Conservation (phyloP, 2,329 filamentous ascomycete genomes). For the Penicillium sp. region DNA sequence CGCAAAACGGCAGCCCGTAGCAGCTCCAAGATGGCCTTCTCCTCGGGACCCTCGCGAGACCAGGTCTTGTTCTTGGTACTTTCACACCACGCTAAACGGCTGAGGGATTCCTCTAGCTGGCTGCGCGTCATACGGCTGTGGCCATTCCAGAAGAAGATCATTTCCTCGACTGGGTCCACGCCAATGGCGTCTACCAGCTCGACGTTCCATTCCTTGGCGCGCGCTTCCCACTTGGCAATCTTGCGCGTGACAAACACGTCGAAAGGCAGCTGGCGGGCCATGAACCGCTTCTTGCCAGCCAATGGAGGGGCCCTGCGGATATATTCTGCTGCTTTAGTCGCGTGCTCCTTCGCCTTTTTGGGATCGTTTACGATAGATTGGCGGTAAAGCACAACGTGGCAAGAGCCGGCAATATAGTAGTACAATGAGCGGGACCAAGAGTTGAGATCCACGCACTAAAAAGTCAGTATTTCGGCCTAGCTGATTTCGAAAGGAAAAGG, state of each 20-base stretch:
- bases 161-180: conserved; percentile 79
- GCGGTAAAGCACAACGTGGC: conserved; percentile 81
- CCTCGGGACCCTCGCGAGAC: conserved; percentile 58
- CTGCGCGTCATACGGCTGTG: conserved; percentile 72
- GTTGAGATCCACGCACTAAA: conserved; percentile 72
- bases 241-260: conserved; percentile 84
- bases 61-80: conserved; percentile 60
- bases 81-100: conserved; percentile 66
- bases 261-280: conserved; percentile 86
- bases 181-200: conserved; percentile 79
- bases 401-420: conserved; percentile 80
- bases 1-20: conserved; percentile 68
- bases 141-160: conserved; percentile 93
- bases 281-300: conserved; percentile 83
- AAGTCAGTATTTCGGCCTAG: background rate
- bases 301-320: conserved; percentile 71
- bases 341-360: conserved; percentile 57
- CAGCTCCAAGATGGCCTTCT: conserved; percentile 66
- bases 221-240: conserved; percentile 81
- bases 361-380: conserved; percentile 33
- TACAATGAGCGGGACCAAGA: conserved; percentile 91
- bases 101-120: conserved; percentile 66
- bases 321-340: conserved; percentile 66
- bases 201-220: conserved; percentile 67
- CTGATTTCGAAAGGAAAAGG: background rate